Percentiles rank a stretch among this genome's conserved stretches.
Evolutionary conservation across 2,329 filamentous ascomycete genomes (phyloP).

Genomic region (Aureobasidium melanogenum): DNA sequence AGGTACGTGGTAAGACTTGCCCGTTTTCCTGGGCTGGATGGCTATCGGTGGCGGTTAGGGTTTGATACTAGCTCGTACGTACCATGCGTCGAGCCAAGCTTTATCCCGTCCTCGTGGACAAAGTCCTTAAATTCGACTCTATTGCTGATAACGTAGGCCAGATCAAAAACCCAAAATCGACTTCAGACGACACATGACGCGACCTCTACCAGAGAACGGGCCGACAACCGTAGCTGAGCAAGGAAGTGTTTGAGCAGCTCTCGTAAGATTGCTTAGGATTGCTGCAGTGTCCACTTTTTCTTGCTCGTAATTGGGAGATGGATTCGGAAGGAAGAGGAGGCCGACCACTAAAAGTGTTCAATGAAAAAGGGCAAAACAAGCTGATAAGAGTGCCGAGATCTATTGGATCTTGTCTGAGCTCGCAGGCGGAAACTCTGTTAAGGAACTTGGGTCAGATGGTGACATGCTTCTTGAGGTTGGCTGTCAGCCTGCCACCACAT

Average conservation of each 20-base stretch:
- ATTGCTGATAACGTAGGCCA: neutral
- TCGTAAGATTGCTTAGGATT: neutral
- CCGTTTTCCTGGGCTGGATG: neutral
- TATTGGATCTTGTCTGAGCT: slow-evolving; percentile 4
- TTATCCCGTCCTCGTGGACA: neutral
- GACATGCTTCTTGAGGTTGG: neutral
- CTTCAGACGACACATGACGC: neutral
- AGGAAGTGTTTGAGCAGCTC: neutral
- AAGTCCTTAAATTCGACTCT: neutral
- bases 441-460: neutral
- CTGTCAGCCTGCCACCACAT: neutral
- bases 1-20: neutral
- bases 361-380: neutral
- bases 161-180: neutral
- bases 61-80: neutral
- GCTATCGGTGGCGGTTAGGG: neutral
- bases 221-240: neutral
- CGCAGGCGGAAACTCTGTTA: neutral
- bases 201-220: neutral
- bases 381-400: slow-evolving; percentile 4
- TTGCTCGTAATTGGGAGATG: neutral
- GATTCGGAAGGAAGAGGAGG: neutral
- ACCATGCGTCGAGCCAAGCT: neutral
- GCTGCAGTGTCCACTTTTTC: neutral
- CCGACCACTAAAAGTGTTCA: neutral